phyloP scores from a whole-genome alignment of 208 protist species.

The Porcisia hertigi region DNA sequence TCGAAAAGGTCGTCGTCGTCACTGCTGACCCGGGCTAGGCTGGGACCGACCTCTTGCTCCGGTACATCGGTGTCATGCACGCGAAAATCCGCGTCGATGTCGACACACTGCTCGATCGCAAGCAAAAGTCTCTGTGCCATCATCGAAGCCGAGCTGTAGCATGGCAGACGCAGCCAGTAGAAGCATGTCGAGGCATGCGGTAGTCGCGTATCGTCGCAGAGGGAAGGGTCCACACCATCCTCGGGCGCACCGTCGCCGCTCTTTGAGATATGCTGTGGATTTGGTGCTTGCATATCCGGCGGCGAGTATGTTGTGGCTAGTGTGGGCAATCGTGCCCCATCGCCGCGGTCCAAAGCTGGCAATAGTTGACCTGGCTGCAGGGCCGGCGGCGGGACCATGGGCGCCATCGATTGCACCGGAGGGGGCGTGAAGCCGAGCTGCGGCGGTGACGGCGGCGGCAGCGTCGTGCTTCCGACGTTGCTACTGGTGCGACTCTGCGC shows the following conservation, averaged over 20 bases:
- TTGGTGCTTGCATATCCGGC: neutral
- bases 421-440: conserved; percentile 31
- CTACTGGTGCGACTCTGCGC: conserved; percentile 13
- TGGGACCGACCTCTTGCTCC: conserved; percentile 50
- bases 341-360: neutral
- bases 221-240: neutral
- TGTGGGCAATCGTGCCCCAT: neutral
- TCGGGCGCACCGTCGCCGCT: neutral
- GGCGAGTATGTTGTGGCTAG: neutral
- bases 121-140: conserved; percentile 94
- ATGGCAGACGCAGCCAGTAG: conserved; percentile 93
- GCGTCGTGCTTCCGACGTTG: neutral
- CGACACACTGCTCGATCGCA: conserved; percentile 94
- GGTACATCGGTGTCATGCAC: conserved; percentile 69
- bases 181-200: conserved; percentile 96
- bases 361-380: conserved; percentile 31
- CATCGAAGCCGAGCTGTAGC: conserved; percentile 88
- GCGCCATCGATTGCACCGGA: conserved; percentile 11
- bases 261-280: neutral
- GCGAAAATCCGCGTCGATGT: conserved; percentile 95
- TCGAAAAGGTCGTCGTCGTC: conserved; percentile 88
- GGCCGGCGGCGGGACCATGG: conserved; percentile 21
- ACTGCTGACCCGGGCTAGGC: conserved; percentile 51
- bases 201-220: conserved; percentile 82
- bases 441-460: conserved; percentile 15